A percentile compares a stretch with the other conserved stretches of the same genome.
phyloP scores from a whole-genome alignment of 352 stramenopile species.

The Phytophthora pistaciae region DNA sequence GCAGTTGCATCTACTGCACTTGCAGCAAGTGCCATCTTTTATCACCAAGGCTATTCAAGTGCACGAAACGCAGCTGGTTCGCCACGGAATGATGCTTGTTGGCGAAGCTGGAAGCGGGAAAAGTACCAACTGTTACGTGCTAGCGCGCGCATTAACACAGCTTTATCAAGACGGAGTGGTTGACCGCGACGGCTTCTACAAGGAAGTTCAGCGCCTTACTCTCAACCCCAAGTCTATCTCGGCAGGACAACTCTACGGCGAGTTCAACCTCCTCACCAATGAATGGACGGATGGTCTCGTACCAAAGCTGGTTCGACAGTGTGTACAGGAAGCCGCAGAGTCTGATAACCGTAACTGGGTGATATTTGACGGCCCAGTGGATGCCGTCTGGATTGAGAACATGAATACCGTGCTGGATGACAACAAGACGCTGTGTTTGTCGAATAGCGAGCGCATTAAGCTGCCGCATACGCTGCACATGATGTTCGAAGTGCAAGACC shows the following conservation, averaged over 20 bases:
- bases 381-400: conserved; percentile 95
- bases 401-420: conserved; percentile 93
- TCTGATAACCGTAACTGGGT: conserved; percentile 92
- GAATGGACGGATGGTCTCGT: conserved; percentile 96
- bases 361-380: conserved; percentile 91
- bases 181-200: conserved; percentile 89
- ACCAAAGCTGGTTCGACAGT: conserved; percentile 93
- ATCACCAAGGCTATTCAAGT: conserved; percentile 91
- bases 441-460: conserved; percentile 91
- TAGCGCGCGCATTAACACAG: conserved; percentile 77
- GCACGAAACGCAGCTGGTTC: conserved; percentile 92
- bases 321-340: conserved; percentile 79
- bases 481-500: conserved; percentile 95
- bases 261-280: conserved; percentile 95
- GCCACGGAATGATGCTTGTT: conserved; percentile 96
- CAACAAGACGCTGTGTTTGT: conserved; percentile 89
- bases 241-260: conserved; percentile 94
- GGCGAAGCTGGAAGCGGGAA: conserved; percentile 93
- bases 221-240: conserved; percentile 97
- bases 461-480: conserved; percentile 89
- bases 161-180: conserved; percentile 82
- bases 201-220: conserved; percentile 87
- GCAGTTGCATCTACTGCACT: conserved; percentile 72
- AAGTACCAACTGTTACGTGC: conserved; percentile 83
- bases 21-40: conserved; percentile 89